These are phyloP conservation scores for Coriolopsis trogii DNA, from an alignment of 1,284 basidiomycete genomes.

Conservation along the genomic window DNA sequence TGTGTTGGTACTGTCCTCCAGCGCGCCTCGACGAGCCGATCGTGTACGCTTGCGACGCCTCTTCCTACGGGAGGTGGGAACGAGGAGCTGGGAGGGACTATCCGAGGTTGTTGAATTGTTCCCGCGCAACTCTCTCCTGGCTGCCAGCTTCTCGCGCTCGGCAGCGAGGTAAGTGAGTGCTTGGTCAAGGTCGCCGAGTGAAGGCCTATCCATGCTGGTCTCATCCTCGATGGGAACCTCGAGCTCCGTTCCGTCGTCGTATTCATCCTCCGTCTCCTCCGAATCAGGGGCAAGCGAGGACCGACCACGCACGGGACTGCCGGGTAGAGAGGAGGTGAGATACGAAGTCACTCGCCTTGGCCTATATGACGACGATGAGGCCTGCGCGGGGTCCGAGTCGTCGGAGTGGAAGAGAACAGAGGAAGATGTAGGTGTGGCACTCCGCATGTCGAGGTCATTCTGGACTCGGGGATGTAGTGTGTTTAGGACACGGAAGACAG, in stretches of 20 bases:
- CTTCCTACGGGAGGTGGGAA: conserved; percentile 40
- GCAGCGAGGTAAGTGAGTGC: conserved; percentile 68
- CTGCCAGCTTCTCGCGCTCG: conserved; percentile 56
- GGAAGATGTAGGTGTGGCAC: conserved; percentile 37
- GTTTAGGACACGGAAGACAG: conserved; percentile 69
- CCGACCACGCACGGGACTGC: conserved; percentile 29
- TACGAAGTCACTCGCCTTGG: conserved; percentile 65
- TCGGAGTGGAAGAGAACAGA: conserved; percentile 40
- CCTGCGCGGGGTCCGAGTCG: conserved; percentile 45
- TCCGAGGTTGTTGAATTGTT: conserved; percentile 43
- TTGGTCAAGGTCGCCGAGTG: conserved; percentile 64
- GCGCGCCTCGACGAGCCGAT: conserved; percentile 26
- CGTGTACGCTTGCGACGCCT: conserved; percentile 50
- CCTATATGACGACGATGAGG: conserved; percentile 73
- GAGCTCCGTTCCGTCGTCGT: conserved; percentile 27
- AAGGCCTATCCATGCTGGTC: conserved; percentile 43
- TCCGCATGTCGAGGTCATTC: conserved; percentile 18
- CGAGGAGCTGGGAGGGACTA: conserved; percentile 30
- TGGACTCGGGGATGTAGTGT: conserved; percentile 48
- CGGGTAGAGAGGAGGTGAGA: conserved; percentile 39
- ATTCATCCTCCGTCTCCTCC: conserved; percentile 35
- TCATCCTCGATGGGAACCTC: conserved; percentile 30
- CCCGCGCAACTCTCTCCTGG: conserved; percentile 41
- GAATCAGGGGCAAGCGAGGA: conserved; percentile 30
- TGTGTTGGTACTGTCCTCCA: conserved; percentile 22